phyloP scores from a whole-genome alignment of 1,284 basidiomycete genomes.

The Ceratobasidium sp. region DNA sequence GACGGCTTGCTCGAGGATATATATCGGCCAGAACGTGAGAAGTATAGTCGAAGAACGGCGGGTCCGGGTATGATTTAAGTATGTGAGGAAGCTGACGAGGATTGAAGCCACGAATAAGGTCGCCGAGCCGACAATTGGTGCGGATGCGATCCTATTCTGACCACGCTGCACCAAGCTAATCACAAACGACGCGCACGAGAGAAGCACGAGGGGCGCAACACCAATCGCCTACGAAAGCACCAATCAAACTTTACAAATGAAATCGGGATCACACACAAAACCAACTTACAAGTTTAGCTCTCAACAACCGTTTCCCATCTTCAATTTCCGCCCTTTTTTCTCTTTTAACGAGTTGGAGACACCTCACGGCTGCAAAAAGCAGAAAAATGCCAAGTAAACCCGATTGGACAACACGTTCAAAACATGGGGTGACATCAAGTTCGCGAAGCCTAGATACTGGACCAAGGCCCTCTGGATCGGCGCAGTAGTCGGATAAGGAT shows the following conservation, averaged over 20 bases:
- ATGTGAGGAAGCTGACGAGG: constrained; percentile 65
- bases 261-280: constrained; percentile 8
- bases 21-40: constrained; percentile 87
- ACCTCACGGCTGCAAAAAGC: constrained; percentile 61
- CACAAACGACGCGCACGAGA: constrained; percentile 60
- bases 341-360: constrained; percentile 56
- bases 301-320: constrained; percentile 65
- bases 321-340: constrained; percentile 52
- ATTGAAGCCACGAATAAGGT: constrained; percentile 64
- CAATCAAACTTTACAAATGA: not conserved
- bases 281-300: constrained; percentile 72
- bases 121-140: constrained; percentile 51
- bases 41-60: constrained; percentile 81
- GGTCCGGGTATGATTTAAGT: constrained; percentile 80
- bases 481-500: constrained; percentile 1
- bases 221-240: constrained; percentile 59
- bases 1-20: constrained; percentile 67
- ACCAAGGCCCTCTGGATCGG: constrained; percentile 70
- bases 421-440: constrained; percentile 88
- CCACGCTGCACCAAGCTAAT: constrained; percentile 56
- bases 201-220: constrained; percentile 61
- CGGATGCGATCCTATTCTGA: not conserved
- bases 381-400: constrained; percentile 66
- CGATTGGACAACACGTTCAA: constrained; percentile 80
- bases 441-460: constrained; percentile 70